A percentile compares a stretch with the other conserved stretches of the same genome.
phyloP scores from a whole-genome alignment of 139 green algal species.

The Haematococcus lacustris region DNA sequence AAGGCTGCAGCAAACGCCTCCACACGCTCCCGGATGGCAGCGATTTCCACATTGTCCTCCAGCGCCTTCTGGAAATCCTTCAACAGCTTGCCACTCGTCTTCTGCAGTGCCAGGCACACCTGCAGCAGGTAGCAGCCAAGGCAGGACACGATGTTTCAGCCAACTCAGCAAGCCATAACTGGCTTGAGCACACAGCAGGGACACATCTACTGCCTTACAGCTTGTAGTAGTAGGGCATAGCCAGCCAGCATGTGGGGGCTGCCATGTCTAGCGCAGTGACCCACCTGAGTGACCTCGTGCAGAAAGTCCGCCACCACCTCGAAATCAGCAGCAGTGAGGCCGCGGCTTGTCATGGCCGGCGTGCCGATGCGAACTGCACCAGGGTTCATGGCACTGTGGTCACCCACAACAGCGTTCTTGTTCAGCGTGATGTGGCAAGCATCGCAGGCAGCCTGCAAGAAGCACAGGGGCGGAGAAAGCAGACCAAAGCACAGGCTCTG shows the following conservation, averaged over 20 bases:
- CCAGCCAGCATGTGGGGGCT: too few species aligned
- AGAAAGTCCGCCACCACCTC: conserved; percentile 79
- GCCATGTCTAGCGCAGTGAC: neutral
- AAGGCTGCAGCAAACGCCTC: conserved; percentile 40
- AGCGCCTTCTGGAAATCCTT: conserved; percentile 69
- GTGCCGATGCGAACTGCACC: conserved; percentile 91
- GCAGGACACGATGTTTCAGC: neutral
- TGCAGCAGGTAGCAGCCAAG: neutral
- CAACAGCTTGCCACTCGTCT: conserved; percentile 69
- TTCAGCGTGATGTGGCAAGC: conserved; percentile 95
- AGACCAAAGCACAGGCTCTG: neutral
- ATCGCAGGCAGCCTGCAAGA: conserved; percentile 68
- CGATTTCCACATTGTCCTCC: conserved; percentile 26
- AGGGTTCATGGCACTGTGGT: conserved; percentile 80
- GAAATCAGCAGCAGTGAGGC: conserved; percentile 85
- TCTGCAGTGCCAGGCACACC: conserved; percentile 74
- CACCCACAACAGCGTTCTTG: conserved; percentile 93
- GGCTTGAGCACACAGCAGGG: too few species aligned
- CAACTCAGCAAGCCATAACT: neutral
- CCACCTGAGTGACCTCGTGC: conserved; percentile 37
- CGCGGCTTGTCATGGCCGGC: conserved; percentile 91
- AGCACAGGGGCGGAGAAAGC: neutral
- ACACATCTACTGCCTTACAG: too few species aligned
- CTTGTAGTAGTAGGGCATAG: too few species aligned
- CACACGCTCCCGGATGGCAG: conserved; percentile 32